Evolutionary conservation across 2,329 filamentous ascomycete species (phyloP).

Genomic region (Colletotrichum simmondsii): DNA sequence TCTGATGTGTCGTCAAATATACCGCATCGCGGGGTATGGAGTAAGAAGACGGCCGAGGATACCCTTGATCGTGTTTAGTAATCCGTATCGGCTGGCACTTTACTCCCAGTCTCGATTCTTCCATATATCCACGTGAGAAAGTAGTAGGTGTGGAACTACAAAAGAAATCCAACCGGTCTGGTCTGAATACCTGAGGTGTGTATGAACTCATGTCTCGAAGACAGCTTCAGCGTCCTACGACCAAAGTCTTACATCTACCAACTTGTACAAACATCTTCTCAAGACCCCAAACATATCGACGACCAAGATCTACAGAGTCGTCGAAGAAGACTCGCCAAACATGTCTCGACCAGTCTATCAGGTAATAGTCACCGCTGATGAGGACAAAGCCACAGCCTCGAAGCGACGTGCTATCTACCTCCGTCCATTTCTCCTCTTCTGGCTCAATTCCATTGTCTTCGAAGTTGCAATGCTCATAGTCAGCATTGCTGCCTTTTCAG

Average conservation of each 20-base stretch:
- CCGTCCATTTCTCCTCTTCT: neutral
- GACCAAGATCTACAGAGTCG: neutral
- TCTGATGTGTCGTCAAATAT: no score
- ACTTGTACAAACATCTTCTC: neutral
- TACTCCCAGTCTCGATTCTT: no score
- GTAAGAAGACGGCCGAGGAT: no score
- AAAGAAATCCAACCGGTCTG: no score
- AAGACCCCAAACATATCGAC: neutral
- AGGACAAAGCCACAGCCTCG: neutral
- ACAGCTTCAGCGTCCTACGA: neutral
- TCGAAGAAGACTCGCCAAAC: neutral
- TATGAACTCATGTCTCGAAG: no score
- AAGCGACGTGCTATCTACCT: slow-evolving; percentile 2
- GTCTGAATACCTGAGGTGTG: no score
- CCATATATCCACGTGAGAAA: no score
- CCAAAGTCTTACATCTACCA: neutral
- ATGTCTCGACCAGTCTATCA: neutral
- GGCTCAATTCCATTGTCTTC: slow-evolving; percentile 2
- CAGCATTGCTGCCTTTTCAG: neutral
- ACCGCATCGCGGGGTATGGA: no score
- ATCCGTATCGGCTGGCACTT: no score
- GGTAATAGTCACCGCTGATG: neutral
- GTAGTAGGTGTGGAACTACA: no score
- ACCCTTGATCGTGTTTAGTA: no score
- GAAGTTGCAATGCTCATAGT: slow-evolving; percentile 1